Percentiles rank a stretch among this genome's conserved stretches.
Conservation (phyloP, 805 yeast genomes). For the Metschnikowia sp. region DNA sequence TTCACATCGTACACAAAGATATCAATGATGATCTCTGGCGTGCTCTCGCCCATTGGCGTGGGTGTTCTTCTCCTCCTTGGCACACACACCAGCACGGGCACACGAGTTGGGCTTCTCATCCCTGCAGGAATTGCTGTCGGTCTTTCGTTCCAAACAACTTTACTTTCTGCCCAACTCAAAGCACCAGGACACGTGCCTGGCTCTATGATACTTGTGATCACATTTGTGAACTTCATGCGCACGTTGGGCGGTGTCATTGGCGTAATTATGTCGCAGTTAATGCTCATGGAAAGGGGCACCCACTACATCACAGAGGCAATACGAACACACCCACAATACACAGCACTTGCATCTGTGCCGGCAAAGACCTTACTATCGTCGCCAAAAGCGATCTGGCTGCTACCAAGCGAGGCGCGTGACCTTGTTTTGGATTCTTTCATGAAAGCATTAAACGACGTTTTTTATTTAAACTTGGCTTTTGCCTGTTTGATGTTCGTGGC, state of each 20-base stretch:
- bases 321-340: conserved; percentile 2
- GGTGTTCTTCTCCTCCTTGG: conserved; percentile 31
- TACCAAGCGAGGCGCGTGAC: conserved; percentile 23
- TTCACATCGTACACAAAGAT: conserved; percentile 28
- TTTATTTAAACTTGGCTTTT: conserved; percentile 16
- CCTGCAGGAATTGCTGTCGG: conserved; percentile 35
- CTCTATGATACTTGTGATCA: conserved; percentile 32
- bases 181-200: conserved; percentile 37
- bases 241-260: conserved; percentile 33
- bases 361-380: conserved; percentile 15
- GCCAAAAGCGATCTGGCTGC: conserved; percentile 25
- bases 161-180: conserved; percentile 34
- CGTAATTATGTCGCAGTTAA: conserved; percentile 30
- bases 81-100: conserved; percentile 19
- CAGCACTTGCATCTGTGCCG: conserved; percentile 4
- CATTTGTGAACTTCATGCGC: conserved; percentile 31
- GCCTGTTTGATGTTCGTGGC: conserved; percentile 12
- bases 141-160: conserved; percentile 33
- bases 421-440: conserved; percentile 24
- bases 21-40: conserved; percentile 27
- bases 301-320: conserved; percentile 9
- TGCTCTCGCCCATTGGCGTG: conserved; percentile 33
- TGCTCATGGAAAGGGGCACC: conserved; percentile 17
- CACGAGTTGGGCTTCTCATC: conserved; percentile 33
- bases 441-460: conserved; percentile 17